Evolutionary conservation across 176 grass and related monocot species (phyloP), one percentile per base, ranked within the genome.

Genomic region (Hyparrhenia diplandra): DNA sequence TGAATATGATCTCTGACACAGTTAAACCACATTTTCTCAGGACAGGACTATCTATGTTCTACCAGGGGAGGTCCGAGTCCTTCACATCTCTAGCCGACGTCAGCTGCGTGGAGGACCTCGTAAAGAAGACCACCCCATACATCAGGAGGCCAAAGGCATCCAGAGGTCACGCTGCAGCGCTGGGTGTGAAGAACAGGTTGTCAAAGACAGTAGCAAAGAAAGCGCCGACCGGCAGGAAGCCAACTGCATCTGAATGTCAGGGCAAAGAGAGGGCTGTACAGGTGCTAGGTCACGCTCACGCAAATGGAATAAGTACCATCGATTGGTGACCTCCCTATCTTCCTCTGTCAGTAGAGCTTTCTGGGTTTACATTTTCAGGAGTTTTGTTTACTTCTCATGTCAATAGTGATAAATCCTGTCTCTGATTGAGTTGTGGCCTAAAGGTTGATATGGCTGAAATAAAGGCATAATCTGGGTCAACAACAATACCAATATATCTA

Each of bases 41-140:
- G 47, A 88, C 84, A 85, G 87, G 92, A 46, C 64, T 94, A 10
- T 92, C 92, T 7, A 92, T 83, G 67, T 81, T n/a, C 78, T 94
- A 89, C 81, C 36, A 78, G n/a, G 14, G 87, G 31, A 92, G 28
- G 76, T 94, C 92, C 25, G 87, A 90, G 68, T 92, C 92, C 5
- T 94, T 90, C 89, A n/a, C n/a, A 60, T 85, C 87, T 9, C 63
- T 94, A 7, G 87, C 68, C 10, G 54, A 80, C 5, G 89, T 82
- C 59, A 85, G 11, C 75, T 82, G 82, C 54, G 36, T 87, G 6
- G 59, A 83, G 18, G 84, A 92, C 43, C 87, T 94, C 11, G 64
- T 67, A 2, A 94, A 94, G 77, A 90, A 83, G 76, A 81, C 85
- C 25, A 52, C 47, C 2, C 40, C 73, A 13, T n/a, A n/a, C 77